A percentile compares a stretch with the other conserved stretches of the same genome.
Conservation (phyloP, 208 protist species). For the Trypanosoma rangeli region DNA sequence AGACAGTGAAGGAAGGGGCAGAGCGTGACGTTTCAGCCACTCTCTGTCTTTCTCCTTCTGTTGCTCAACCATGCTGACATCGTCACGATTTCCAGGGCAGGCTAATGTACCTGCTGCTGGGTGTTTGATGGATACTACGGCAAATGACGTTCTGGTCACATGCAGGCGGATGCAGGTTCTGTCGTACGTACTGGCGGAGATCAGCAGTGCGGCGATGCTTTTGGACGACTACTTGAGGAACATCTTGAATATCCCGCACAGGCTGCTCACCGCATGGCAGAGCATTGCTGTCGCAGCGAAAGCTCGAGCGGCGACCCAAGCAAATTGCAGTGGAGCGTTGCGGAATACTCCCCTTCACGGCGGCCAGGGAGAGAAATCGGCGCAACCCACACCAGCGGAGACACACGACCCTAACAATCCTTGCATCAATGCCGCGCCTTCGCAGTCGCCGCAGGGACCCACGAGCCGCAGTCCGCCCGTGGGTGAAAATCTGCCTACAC, state of each 20-base stretch:
- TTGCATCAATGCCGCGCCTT: background rate
- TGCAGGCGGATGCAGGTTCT: conserved; percentile 56
- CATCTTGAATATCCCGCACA: conserved; percentile 47
- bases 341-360: background rate
- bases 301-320: background rate
- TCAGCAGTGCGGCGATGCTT: conserved; percentile 63
- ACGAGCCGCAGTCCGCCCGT: background rate
- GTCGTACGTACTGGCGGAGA: conserved; percentile 63
- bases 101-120: background rate
- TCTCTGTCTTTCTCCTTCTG: background rate
- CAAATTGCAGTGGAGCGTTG: background rate
- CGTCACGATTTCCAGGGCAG: background rate
- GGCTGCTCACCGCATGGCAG: conserved; percentile 62
- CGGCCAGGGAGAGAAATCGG: background rate
- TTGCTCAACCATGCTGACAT: background rate
- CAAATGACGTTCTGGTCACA: conserved; percentile 26
- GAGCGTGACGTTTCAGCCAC: background rate
- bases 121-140: background rate
- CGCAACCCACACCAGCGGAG: background rate
- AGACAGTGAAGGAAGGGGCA: background rate
- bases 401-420: background rate
- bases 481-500: background rate
- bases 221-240: conserved; percentile 65
- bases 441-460: background rate
- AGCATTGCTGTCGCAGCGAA: conserved; percentile 47